Evolutionary conservation across 2,329 filamentous ascomycete genomes (phyloP), one percentile per base, ranked within the genome.

Genomic region (Curvularia sp.): DNA sequence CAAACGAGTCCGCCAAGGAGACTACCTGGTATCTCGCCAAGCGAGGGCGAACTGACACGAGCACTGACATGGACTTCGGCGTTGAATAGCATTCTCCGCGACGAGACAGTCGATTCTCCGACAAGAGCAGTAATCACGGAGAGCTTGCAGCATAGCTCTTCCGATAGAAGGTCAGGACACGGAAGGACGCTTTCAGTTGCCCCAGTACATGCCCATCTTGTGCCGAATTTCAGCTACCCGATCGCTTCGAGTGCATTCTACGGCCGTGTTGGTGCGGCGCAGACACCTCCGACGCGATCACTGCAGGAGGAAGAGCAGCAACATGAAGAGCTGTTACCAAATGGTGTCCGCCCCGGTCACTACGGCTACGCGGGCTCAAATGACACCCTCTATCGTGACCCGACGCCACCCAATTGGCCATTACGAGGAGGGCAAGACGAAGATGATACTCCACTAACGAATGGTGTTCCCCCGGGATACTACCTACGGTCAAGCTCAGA

Each of bases 211-310:
- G 55, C 56, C 9, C 58, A 53, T 3, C 54, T 70, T 8, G 67
- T 72, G 10, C 68, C 70, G 5, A 72, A 70, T 43, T 73, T 73
- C 47, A 70, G 64, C 15, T 64, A 63, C 19, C 67, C 68, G 0
- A 51, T 68, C 18, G 28, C 38, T 18, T 48, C 53, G 5, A 65
- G 58, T 28, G 21, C 49, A 1, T 71, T 66, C 38, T 58, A 61
- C 45, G 59, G 65, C 39, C 60, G 49, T 13, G 7, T 48, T 18
- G 10, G 12, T 21, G 12, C 42, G 9, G 27, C 41, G 10, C 47
- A 49, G 23, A 5, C 28, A 15, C 15, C 23, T 30, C 43, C 6
- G 10, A 30, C 25, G 36, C 23, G 21, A 12, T 23, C 23, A 10
- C 12, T 9, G 2, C 30, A 41, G n/a, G 30, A 30, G 4, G 32